These are phyloP conservation scores for Barnettozyma sp. DNA, from an alignment of 805 yeast genomes.

Conservation along the genomic window DNA sequence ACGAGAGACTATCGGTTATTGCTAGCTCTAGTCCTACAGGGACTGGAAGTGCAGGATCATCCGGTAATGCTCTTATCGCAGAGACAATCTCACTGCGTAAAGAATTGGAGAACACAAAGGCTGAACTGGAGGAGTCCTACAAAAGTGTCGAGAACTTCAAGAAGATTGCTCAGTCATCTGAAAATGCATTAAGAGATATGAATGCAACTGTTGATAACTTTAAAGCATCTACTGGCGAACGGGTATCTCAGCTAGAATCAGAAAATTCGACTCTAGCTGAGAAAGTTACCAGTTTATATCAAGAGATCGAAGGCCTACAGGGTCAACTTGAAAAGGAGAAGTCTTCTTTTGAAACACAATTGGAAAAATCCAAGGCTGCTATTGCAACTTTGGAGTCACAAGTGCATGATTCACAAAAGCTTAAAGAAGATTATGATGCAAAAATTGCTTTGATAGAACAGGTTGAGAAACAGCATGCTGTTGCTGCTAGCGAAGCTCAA, in stretches of 20 bases:
- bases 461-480: slow-evolving; percentile 38
- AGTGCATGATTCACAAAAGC: slow-evolving; percentile 20
- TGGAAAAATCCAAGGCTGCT: slow-evolving; percentile 16
- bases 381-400: slow-evolving; percentile 16
- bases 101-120: slow-evolving; percentile 41
- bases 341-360: slow-evolving; percentile 19
- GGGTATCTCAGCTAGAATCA: slow-evolving; percentile 15
- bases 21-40: slow-evolving; percentile 18
- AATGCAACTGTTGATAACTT: slow-evolving; percentile 46
- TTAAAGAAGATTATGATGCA: slow-evolving; percentile 27
- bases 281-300: slow-evolving; percentile 25
- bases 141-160: slow-evolving; percentile 55
- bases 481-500: slow-evolving; percentile 43
- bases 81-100: slow-evolving; percentile 28
- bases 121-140: slow-evolving; percentile 51
- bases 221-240: slow-evolving; percentile 24
- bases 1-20: slow-evolving; percentile 16
- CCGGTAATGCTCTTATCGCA: slow-evolving; percentile 21
- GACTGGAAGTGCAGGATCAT: too few species aligned
- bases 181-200: slow-evolving; percentile 51
- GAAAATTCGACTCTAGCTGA: slow-evolving; percentile 21
- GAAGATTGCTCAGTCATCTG: slow-evolving; percentile 58
- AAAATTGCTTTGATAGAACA: slow-evolving; percentile 26
- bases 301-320: slow-evolving; percentile 26
- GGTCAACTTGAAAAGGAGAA: slow-evolving; percentile 27